Conservation (phyloP, 73 alveolate species). For the Paramecium bursaria region DNA sequence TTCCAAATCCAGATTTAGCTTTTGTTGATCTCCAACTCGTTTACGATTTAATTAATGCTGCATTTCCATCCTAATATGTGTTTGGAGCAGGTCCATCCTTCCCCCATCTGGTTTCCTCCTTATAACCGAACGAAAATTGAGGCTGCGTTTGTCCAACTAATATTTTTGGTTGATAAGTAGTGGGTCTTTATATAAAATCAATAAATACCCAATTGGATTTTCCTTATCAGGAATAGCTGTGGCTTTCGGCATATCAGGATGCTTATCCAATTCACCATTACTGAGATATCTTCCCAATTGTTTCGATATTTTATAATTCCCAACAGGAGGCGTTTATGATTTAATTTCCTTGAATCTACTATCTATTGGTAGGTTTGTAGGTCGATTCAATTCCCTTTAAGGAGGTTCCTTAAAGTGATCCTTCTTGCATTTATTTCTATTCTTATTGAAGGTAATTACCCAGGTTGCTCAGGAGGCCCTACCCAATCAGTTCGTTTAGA, state of each 20-base stretch:
- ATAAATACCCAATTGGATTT: conserved; percentile 42
- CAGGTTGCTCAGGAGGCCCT: background rate
- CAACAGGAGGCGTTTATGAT: conserved; percentile 53
- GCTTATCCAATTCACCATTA: conserved; percentile 46
- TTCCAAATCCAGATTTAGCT: conserved; percentile 34
- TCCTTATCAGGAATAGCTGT: conserved; percentile 5
- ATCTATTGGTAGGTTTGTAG: conserved; percentile 47
- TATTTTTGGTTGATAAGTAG: conserved; percentile 21
- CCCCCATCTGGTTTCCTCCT: conserved; percentile 31
- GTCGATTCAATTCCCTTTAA: background rate
- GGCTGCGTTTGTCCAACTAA: conserved; percentile 26
- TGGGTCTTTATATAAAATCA: conserved; percentile 9
- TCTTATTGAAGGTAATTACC: background rate
- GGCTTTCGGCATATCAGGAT: conserved; percentile 2
- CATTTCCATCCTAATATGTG: conserved; percentile 5
- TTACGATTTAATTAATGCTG: background rate
- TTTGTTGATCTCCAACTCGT: conserved; percentile 17
- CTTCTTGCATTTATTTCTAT: background rate
- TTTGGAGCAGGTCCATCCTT: conserved; percentile 51
- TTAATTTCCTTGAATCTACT: conserved; percentile 3
- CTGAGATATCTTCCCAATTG: conserved; percentile 34
- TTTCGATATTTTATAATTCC: conserved; percentile 36
- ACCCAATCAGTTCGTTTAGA: conserved; percentile 47
- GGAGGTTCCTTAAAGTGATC: conserved; percentile 6
- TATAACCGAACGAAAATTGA: conserved; percentile 21